These are phyloP conservation scores for Carex parvula DNA, from an alignment of 176 grass and related monocot genomes.

Conservation along the genomic window DNA sequence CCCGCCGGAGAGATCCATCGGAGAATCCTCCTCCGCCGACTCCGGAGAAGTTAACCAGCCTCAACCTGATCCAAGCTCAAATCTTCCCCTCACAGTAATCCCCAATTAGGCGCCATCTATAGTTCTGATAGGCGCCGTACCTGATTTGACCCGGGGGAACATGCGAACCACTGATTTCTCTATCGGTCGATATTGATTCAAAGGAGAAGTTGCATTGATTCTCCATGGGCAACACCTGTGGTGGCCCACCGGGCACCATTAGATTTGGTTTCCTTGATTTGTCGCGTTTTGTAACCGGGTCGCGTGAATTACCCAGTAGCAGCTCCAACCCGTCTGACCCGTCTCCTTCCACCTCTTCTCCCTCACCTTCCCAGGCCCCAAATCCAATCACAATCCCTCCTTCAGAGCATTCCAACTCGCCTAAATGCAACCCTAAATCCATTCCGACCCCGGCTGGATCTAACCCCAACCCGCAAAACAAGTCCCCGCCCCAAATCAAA, in stretches of 20 bases:
- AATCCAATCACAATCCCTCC: slow-evolving; percentile 14
- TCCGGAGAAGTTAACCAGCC: not conserved
- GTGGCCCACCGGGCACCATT: slow-evolving; percentile 10
- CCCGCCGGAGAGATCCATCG: slow-evolving; percentile 2
- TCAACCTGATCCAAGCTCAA: not conserved
- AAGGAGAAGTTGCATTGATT: slow-evolving; percentile 12
- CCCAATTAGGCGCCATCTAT: slow-evolving; percentile 1
- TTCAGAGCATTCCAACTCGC: not conserved
- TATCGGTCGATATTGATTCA: not conserved
- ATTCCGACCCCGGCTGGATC: not conserved
- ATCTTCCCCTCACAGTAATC: not conserved
- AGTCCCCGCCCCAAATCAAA: not conserved
- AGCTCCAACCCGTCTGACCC: not conserved
- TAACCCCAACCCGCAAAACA: not conserved
- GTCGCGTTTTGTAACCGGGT: slow-evolving; percentile 10
- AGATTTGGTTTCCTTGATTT: slow-evolving; percentile 1
- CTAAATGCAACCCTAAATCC: not conserved
- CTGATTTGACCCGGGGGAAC: not conserved
- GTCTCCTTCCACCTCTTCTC: slow-evolving; percentile 1
- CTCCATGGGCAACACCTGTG: slow-evolving; percentile 32
- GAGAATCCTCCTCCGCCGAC: not conserved
- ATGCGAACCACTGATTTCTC: not conserved
- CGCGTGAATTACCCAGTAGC: slow-evolving; percentile 9
- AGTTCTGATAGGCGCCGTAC: not conserved
- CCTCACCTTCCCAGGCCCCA: slow-evolving; percentile 20